phyloP scores from a whole-genome alignment of 2,329 filamentous ascomycete species.

The Colletotrichum aenigma region DNA sequence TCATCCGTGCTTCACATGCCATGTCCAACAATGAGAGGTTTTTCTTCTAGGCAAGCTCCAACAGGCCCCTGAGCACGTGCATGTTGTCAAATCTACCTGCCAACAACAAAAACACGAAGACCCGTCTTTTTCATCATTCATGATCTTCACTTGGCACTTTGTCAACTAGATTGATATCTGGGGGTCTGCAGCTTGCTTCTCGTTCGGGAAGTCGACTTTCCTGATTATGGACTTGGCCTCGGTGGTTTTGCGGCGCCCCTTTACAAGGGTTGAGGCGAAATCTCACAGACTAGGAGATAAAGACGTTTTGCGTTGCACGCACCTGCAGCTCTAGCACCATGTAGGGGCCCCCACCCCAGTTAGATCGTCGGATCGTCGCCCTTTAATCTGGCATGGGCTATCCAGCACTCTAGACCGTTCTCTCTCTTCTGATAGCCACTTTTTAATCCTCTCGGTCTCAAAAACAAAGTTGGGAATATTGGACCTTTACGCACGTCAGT shows the following conservation, averaged over 20 bases:
- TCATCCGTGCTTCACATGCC: not conserved
- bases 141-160: not conserved
- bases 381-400: not conserved
- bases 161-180: not conserved
- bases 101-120: not conserved
- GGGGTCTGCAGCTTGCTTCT: not conserved
- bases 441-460: not conserved
- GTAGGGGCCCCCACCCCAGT: not conserved
- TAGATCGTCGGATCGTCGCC: not conserved
- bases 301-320: not conserved
- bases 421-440: not conserved
- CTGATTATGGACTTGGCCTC: not conserved
- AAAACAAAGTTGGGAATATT: not conserved
- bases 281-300: not conserved
- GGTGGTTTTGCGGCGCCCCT: not conserved
- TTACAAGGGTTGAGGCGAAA: not conserved
- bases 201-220: not conserved
- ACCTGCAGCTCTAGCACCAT: not conserved
- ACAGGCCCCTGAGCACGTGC: not conserved
- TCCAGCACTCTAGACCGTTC: not conserved
- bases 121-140: not conserved
- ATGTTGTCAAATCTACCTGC: not conserved
- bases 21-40: not conserved
- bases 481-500: not conserved
- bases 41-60: not conserved